A percentile compares a stretch with the other conserved stretches of the same genome.
Evolutionary conservation across 1,284 basidiomycete genomes (phyloP).

Genomic region (Cutaneotrichosporon curvatum): DNA sequence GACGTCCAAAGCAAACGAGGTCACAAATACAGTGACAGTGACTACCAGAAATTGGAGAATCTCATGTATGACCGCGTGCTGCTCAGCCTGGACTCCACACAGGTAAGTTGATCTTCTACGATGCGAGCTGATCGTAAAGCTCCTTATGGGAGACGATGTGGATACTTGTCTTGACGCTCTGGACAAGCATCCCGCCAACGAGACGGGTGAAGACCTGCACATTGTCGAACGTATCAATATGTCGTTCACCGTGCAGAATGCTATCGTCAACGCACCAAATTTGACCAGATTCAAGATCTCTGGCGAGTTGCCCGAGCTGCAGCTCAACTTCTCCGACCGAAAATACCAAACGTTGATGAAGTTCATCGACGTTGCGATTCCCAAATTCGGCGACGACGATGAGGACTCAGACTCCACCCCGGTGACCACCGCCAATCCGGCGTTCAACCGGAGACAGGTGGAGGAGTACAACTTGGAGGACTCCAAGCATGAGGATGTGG

Average conservation of each 20-base stretch:
- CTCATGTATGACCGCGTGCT: conserved; percentile 95
- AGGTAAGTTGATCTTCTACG: conserved; percentile 52
- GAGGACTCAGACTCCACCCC: conserved; percentile 6
- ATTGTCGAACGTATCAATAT: conserved; percentile 90
- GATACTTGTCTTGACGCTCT: conserved; percentile 74
- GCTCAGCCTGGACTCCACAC: conserved; percentile 79
- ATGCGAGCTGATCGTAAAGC: conserved; percentile 50
- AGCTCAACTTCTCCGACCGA: conserved; percentile 88
- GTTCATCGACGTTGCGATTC: conserved; percentile 84
- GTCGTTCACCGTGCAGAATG: conserved; percentile 83
- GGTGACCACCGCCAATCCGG: conserved; percentile 13
- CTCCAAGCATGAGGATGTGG: not conserved
- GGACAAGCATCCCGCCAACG: conserved; percentile 46
- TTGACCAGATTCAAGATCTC: conserved; percentile 87
- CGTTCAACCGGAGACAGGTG: conserved; percentile 51
- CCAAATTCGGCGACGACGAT: conserved; percentile 62
- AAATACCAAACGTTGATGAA: conserved; percentile 96
- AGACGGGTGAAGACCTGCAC: conserved; percentile 58
- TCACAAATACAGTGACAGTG: conserved; percentile 78
- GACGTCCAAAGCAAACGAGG: conserved; percentile 80
- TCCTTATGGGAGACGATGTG: conserved; percentile 81
- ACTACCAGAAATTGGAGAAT: conserved; percentile 79
- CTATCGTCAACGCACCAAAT: conserved; percentile 80
- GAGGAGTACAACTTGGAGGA: conserved; percentile 63
- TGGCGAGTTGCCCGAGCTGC: conserved; percentile 79